A percentile compares a stretch with the other conserved stretches of the same genome.
Conservation (phyloP, 495 filamentous ascomycete species). For the Aspergillus nanangensis region DNA sequence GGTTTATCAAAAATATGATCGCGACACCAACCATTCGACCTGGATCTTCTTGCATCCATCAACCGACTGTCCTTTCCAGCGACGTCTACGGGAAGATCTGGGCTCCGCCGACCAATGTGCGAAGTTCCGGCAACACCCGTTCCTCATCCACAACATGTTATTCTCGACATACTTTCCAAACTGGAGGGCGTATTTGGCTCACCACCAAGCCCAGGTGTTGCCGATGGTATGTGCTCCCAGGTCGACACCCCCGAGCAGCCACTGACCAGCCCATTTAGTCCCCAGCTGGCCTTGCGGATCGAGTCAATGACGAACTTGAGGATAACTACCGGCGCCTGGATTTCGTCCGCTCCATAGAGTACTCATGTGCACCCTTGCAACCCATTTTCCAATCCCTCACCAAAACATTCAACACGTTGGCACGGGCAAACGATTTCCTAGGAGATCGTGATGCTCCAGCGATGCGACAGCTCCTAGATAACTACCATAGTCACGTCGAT, state of each 20-base stretch:
- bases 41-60: conserved; percentile 35
- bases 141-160: conserved; percentile 29
- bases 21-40: conserved; percentile 18
- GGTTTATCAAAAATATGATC: conserved; percentile 35
- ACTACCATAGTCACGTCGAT: conserved; percentile 9
- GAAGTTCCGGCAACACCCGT: conserved; percentile 9
- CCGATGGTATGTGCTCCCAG: conserved; percentile 22
- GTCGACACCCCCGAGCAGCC: too few species aligned
- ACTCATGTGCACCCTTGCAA: conserved; percentile 18
- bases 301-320: conserved; percentile 24
- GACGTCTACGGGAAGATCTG: conserved; percentile 15
- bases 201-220: conserved; percentile 28
- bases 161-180: conserved; percentile 33
- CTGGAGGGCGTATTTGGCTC: conserved; percentile 36
- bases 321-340: conserved; percentile 28
- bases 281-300: conserved; percentile 22
- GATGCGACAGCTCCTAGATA: conserved; percentile 12
- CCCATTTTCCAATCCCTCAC: conserved; percentile 12
- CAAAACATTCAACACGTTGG: conserved; percentile 7
- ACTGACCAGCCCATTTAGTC: conserved; percentile 8
- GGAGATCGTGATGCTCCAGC: too few species aligned
- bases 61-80: conserved; percentile 21
- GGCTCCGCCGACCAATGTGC: conserved; percentile 2
- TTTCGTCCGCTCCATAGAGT: conserved; percentile 22
- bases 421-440: too few species aligned